These are phyloP conservation scores for Candida smagusa DNA, from an alignment of 1,139 yeast species.

Conservation along the genomic window DNA sequence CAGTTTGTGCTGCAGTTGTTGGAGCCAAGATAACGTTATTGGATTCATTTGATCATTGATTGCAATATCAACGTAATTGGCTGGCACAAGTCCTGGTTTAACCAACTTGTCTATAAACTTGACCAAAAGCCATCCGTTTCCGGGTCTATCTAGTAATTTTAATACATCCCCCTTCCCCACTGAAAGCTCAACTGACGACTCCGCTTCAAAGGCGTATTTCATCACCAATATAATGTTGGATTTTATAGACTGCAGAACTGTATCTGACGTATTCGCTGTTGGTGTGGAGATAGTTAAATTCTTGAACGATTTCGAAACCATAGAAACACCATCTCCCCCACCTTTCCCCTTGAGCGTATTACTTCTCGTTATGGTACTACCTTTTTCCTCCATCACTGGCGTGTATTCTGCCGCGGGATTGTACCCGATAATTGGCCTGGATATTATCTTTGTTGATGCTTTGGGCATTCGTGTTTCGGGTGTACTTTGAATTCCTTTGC, in stretches of 20 bases:
- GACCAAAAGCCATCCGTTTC: conserved; percentile 44
- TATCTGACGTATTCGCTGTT: conserved; percentile 4
- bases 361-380: no score
- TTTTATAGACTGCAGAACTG: conserved; percentile 12
- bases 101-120: conserved; percentile 37
- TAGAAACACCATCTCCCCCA: background rate
- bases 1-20: conserved; percentile 5
- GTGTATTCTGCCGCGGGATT: background rate
- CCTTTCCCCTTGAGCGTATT: no score
- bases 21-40: conserved; percentile 36
- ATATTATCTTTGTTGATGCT: conserved; percentile 7
- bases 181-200: conserved; percentile 30
- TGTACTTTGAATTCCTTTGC: no score
- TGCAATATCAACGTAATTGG: conserved; percentile 45
- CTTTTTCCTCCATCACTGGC: no score
- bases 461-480: conserved; percentile 5
- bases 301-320: conserved; percentile 8
- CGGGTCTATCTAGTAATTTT: conserved; percentile 36
- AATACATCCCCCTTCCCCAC: conserved; percentile 39
- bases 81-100: conserved; percentile 41
- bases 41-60: conserved; percentile 39
- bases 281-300: conserved; percentile 21
- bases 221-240: conserved; percentile 38
- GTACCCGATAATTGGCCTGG: conserved; percentile 8
- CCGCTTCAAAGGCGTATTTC: conserved; percentile 35